A percentile compares a stretch with the other conserved stretches of the same genome.
Conservation (phyloP, 2,329 filamentous ascomycete species). For the Nakataea oryzae region DNA sequence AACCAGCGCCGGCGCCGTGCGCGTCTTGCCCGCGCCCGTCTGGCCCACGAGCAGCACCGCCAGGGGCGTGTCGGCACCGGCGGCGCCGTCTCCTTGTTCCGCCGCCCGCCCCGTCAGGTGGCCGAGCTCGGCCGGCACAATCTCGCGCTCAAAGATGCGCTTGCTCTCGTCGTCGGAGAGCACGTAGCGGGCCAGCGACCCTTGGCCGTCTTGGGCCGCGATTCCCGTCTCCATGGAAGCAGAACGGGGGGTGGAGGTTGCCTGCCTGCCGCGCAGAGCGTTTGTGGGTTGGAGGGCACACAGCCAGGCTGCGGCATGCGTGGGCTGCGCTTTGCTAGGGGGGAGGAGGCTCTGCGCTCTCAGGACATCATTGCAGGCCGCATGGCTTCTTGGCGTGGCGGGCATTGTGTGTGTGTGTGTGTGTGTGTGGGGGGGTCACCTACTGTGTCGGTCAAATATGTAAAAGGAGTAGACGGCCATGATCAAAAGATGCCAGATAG, state of each 20-base stretch:
- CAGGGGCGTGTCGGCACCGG: neutral
- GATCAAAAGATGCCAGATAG: slow-evolving; percentile 16
- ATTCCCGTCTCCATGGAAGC: neutral
- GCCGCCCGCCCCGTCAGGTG: neutral
- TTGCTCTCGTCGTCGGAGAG: slow-evolving; percentile 15
- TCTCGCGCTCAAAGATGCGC: slow-evolving; percentile 15
- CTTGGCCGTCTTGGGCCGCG: neutral
- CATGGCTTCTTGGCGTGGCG: too few species aligned
- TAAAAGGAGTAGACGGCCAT: slow-evolving; percentile 98
- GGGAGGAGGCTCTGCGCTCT: too few species aligned
- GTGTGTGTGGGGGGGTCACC: slow-evolving; percentile 16
- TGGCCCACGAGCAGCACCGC: slow-evolving; percentile 24
- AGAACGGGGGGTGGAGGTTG: too few species aligned
- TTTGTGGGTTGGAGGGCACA: neutral
- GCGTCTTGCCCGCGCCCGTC: slow-evolving; percentile 38
- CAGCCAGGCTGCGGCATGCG: too few species aligned
- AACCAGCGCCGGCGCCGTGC: slow-evolving; percentile 26
- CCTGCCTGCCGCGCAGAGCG: too few species aligned
- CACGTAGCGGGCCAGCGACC: slow-evolving; percentile 9
- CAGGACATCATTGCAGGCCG: too few species aligned
- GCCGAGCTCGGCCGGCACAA: slow-evolving; percentile 11
- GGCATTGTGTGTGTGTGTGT: neutral
- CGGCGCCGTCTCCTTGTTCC: neutral
- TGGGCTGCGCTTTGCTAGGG: too few species aligned
- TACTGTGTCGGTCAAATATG: slow-evolving; percentile 98